A percentile compares a stretch with the other conserved stretches of the same genome.
Evolutionary conservation across 139 green algal genomes (phyloP).

Genomic region (Chlamydomonas sp.): DNA sequence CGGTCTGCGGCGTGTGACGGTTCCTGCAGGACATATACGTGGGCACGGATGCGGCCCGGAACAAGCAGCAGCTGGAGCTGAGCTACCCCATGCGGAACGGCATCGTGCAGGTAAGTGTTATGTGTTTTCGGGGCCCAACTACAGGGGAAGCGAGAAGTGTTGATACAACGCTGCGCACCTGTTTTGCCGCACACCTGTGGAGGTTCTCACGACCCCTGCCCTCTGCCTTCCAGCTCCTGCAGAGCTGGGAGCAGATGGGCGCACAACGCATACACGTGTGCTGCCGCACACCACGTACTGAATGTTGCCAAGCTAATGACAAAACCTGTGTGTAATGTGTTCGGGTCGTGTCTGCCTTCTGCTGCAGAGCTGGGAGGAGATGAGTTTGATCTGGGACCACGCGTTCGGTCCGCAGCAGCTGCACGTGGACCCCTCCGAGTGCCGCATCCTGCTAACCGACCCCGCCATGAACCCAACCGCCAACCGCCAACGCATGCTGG

Average conservation of each 20-base stretch:
- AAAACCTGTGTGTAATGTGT: too few relatives aligned
- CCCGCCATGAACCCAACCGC: constrained; percentile 67
- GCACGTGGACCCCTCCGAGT: constrained; percentile 53
- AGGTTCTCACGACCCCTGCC: too few relatives aligned
- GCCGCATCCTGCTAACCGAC: constrained; percentile 79
- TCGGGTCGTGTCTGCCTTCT: too few relatives aligned
- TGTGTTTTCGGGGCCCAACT: too few relatives aligned
- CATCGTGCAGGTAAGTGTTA: too few relatives aligned
- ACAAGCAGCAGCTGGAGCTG: constrained; percentile 69
- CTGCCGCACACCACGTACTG: too few relatives aligned
- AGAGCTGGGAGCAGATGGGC: constrained; percentile 81
- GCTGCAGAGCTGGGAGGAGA: constrained; percentile 40
- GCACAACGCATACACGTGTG: too few relatives aligned
- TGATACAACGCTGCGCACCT: too few relatives aligned
- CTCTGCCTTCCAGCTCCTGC: too few relatives aligned
- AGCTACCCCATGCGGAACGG: constrained; percentile 80
- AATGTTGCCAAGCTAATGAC: too few relatives aligned
- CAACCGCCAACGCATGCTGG: constrained; percentile 69
- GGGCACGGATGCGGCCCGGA: constrained; percentile 53
- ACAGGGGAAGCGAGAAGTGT: too few relatives aligned
- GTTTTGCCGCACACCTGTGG: too few relatives aligned
- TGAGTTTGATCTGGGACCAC: constrained; percentile 44
- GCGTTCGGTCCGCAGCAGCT: constrained; percentile 47
- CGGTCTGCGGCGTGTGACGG: background rate
- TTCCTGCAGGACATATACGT: constrained; percentile 58